Base-by-base conservation (phyloP, 2,329 filamentous ascomycete genomes). In the Canariomyces notabilis region DNA sequence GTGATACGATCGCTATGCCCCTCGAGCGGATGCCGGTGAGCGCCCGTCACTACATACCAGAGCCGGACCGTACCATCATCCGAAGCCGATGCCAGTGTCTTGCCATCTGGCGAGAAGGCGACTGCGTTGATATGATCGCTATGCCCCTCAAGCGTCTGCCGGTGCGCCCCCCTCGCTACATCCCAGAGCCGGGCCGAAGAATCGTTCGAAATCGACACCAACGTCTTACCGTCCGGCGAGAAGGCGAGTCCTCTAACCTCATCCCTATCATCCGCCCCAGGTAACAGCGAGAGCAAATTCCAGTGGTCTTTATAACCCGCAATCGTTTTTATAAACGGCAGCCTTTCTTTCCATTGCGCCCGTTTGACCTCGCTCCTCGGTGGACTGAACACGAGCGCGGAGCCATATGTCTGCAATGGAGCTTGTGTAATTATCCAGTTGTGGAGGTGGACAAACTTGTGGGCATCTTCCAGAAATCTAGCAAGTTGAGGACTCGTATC, bases 31-130 rank as follows among this genome's bases (percentile, higher is more conserved):
- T 33, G 44, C 33, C 12, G 33, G 31, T 42, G 33, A 7, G 22
- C 32, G 37, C 42, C 41, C 4, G 41, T 44, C 23, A 36, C 31
- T 4, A 34, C 32, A 38, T 58, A 55, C 37, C 18, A 37, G 29
- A 37, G 29, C 34, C 37, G 36, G 31, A 40, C 14, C 3, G 43
- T 40, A 15, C 6, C 3, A 18, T 40, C 31, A 8, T 20, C 9
- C 2, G 43, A 45, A 35, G 26, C 42, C 11, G 42, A 38, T 19
- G 36, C 42, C 11, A 45, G 42, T 12, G 26, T 39, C 11, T 45
- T 39, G 32, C 43, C 37, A 16, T 57, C 51, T 26, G 48, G 48
- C 37, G 53, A 56, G 55, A 57, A 57, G 16, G 42, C 52, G 2
- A 57, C 38, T 9, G 44, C 38, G 11, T 14, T 46, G 26, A 57